Percentiles rank a stretch among this genome's conserved stretches.
Conservation (phyloP, 2,329 filamentous ascomycete genomes). For the Cladophialophora chaetospira region DNA sequence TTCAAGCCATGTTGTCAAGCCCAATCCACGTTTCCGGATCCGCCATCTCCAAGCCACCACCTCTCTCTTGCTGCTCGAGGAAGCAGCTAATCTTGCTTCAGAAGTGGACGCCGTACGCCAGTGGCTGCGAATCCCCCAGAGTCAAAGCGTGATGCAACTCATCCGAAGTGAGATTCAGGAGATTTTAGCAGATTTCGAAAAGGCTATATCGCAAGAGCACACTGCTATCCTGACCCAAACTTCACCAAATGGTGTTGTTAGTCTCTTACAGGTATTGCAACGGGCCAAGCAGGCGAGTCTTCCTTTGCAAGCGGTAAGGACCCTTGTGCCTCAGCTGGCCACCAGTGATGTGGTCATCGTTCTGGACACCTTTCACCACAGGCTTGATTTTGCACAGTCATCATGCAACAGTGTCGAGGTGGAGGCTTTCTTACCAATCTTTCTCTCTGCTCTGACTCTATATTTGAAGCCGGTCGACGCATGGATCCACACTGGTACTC, state of each 20-base stretch:
- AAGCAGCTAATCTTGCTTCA: slow-evolving; percentile 15
- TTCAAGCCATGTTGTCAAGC: slow-evolving; percentile 36
- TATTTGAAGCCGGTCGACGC: slow-evolving; percentile 22
- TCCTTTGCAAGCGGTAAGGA: slow-evolving; percentile 5
- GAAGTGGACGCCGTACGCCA: slow-evolving; percentile 11
- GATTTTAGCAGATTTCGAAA: slow-evolving; percentile 14
- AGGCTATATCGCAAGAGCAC: slow-evolving; percentile 12
- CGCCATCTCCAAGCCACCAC: slow-evolving; percentile 22
- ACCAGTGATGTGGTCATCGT: slow-evolving; percentile 13
- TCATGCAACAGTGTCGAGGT: slow-evolving; percentile 9
- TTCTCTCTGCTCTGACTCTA: slow-evolving; percentile 14
- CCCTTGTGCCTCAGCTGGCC: slow-evolving; percentile 6
- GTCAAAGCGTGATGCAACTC: slow-evolving; percentile 20
- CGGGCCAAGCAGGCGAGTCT: not conserved
- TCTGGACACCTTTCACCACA: slow-evolving; percentile 14
- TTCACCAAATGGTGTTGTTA: slow-evolving; percentile 17
- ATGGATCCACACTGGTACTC: slow-evolving; percentile 21
- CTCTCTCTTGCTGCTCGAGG: slow-evolving; percentile 26
- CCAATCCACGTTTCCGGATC: slow-evolving; percentile 15
- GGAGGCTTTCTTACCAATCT: slow-evolving; percentile 20
- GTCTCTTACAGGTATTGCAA: slow-evolving; percentile 19
- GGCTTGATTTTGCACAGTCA: slow-evolving; percentile 16
- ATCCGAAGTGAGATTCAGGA: slow-evolving; percentile 17
- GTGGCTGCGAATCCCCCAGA: slow-evolving; percentile 21
- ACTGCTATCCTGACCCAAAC: slow-evolving; percentile 11